phyloP scores from a whole-genome alignment of 2,329 filamentous ascomycete genomes.

The Fusarium brachygibbosum region DNA sequence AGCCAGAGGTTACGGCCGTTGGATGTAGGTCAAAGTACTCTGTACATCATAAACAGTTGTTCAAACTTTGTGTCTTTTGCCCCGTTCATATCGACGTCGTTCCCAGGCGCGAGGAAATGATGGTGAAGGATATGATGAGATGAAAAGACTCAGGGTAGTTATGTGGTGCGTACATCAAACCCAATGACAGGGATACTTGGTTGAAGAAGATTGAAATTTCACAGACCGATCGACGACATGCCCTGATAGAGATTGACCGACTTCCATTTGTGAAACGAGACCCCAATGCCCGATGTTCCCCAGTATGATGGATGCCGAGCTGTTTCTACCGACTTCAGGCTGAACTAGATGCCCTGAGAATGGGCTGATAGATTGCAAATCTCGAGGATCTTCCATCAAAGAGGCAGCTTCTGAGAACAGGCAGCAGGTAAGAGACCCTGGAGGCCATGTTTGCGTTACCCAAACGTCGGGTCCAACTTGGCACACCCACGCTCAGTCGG shows the following conservation, averaged over 20 bases:
- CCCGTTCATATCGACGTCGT: background rate
- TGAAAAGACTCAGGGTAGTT: background rate
- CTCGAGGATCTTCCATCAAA: slow-evolving; percentile 23
- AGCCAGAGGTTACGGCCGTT: background rate
- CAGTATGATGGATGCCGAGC: slow-evolving; percentile 22
- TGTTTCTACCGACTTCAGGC: slow-evolving; percentile 22
- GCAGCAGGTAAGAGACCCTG: slow-evolving; percentile 12
- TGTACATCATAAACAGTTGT: slow-evolving; percentile 17
- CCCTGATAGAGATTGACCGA: slow-evolving; percentile 16
- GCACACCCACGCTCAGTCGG: slow-evolving; percentile 11
- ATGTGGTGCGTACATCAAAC: background rate
- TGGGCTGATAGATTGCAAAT: slow-evolving; percentile 4
- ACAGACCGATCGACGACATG: slow-evolving; percentile 10
- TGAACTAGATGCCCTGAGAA: slow-evolving; percentile 14
- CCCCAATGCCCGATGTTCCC: background rate
- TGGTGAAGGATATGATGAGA: slow-evolving; percentile 1
- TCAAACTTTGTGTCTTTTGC: slow-evolving; percentile 2
- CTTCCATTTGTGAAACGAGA: slow-evolving; percentile 30
- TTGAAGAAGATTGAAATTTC: slow-evolving; percentile 2
- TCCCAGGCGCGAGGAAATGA: slow-evolving; percentile 3
- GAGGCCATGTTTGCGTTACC: slow-evolving; percentile 5
- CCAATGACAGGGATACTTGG: slow-evolving; percentile 17
- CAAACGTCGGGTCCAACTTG: slow-evolving; percentile 17
- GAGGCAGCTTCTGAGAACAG: slow-evolving; percentile 16
- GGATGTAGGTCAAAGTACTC: slow-evolving; percentile 6